Conservation (phyloP, 305 asterid species). For the Striga hermonthica region DNA sequence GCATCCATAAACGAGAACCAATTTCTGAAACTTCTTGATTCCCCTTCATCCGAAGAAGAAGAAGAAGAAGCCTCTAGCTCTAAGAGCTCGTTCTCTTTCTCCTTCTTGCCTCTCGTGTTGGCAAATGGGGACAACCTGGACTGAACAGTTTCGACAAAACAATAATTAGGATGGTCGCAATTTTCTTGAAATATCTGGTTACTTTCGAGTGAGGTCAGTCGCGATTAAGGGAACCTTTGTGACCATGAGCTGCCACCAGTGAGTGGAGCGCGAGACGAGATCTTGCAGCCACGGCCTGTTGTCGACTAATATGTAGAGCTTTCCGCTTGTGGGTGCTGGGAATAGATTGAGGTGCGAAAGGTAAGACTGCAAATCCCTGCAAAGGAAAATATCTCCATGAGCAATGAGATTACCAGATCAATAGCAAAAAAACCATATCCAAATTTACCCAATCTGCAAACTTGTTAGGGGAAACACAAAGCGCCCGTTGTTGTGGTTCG, state of each 20-base stretch:
- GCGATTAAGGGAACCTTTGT: conserved; percentile 55
- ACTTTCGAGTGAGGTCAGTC: conserved; percentile 8
- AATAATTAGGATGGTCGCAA: background rate
- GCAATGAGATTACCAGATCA: background rate
- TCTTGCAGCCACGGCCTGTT: conserved; percentile 77
- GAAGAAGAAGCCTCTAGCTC: conserved; percentile 36
- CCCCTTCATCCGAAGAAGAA: conserved; percentile 32
- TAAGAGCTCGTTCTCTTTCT: conserved; percentile 34
- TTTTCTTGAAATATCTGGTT: conserved; percentile 19
- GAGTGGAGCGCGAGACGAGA: conserved; percentile 64
- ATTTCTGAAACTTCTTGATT: conserved; percentile 40
- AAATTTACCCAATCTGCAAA: conserved; percentile 86
- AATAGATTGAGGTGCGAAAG: conserved; percentile 71
- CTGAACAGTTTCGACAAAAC: conserved; percentile 38
- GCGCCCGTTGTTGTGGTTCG: conserved; percentile 35
- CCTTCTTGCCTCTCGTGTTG: conserved; percentile 61
- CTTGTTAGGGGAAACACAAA: conserved; percentile 70
- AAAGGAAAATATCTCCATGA: background rate
- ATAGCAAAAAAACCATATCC: background rate
- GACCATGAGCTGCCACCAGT: conserved; percentile 89
- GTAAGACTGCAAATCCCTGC: conserved; percentile 86
- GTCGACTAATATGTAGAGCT: conserved; percentile 69
- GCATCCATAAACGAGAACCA: conserved; percentile 62
- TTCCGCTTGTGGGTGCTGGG: conserved; percentile 61
- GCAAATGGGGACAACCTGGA: conserved; percentile 88